Conservation (phyloP, 1,284 basidiomycete genomes). For the Termitomyces sp. region DNA sequence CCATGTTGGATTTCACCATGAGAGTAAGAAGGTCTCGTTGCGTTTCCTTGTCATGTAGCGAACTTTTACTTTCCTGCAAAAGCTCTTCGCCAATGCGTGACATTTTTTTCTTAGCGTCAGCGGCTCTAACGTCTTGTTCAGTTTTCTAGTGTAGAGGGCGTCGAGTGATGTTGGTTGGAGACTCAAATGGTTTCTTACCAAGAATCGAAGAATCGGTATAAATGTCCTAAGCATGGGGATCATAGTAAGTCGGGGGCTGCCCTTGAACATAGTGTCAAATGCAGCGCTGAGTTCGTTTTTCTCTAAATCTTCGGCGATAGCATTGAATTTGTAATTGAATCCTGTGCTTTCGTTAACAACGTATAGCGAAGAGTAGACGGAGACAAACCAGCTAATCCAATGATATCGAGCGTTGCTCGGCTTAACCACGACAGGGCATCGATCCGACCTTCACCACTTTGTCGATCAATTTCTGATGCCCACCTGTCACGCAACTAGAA, state of each 20-base stretch:
- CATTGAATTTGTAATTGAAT: conserved; percentile 64
- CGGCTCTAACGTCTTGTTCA: conserved; percentile 24
- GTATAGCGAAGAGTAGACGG: neutral
- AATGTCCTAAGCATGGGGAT: conserved; percentile 29
- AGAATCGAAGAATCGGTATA: conserved; percentile 35
- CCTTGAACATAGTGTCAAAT: conserved; percentile 37
- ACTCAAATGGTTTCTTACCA: conserved; percentile 33
- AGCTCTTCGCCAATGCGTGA: conserved; percentile 41
- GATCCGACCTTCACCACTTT: conserved; percentile 26
- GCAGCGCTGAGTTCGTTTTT: conserved; percentile 46
- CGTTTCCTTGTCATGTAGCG: conserved; percentile 21
- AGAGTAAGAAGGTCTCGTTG: conserved; percentile 48
- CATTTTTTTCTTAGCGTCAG: conserved; percentile 28
- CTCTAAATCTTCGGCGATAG: conserved; percentile 30
- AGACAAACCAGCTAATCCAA: conserved; percentile 54
- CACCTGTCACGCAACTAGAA: conserved; percentile 42
- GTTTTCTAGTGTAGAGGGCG: conserved; percentile 22
- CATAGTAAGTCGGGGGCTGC: conserved; percentile 20
- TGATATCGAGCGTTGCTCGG: conserved; percentile 60
- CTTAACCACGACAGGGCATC: conserved; percentile 54
- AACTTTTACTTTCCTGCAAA: conserved; percentile 38
- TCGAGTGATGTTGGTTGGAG: neutral
- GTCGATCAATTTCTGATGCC: conserved; percentile 27
- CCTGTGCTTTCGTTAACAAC: conserved; percentile 27
- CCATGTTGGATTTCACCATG: conserved; percentile 61